Evolutionary conservation across 768 basidiomycete genomes (phyloP).

Genomic region (Naganishia friedmannii): DNA sequence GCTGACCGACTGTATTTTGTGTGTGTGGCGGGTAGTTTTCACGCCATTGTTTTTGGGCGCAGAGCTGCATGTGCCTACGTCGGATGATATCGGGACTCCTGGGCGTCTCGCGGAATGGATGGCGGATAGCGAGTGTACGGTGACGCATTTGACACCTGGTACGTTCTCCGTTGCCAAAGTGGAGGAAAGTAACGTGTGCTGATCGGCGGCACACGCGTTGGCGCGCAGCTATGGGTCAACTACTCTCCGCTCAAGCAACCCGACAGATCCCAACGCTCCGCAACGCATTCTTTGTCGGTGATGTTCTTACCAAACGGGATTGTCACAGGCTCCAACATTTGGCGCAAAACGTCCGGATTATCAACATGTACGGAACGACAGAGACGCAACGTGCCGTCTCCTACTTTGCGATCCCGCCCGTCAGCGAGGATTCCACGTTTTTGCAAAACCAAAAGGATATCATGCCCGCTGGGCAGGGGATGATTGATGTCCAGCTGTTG

Average conservation of each 20-base stretch:
- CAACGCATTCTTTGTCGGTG: slow-evolving; percentile 98
- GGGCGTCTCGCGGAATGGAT: slow-evolving; percentile 98
- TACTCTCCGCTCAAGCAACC: slow-evolving; percentile 82
- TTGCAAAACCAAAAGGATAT: slow-evolving; percentile 91
- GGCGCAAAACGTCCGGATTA: slow-evolving; percentile 84
- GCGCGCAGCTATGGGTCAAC: slow-evolving; percentile 62
- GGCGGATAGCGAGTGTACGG: slow-evolving; percentile 81
- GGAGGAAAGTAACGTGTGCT: neutral
- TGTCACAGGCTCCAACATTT: slow-evolving; percentile 89
- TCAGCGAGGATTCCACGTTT: slow-evolving; percentile 81
- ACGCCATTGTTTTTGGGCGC: slow-evolving; percentile 98
- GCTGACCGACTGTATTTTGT: slow-evolving; percentile 20
- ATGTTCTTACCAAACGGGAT: slow-evolving; percentile 95
- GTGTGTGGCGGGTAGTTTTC: slow-evolving; percentile 81
- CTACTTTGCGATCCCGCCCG: slow-evolving; percentile 86
- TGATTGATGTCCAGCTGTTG: slow-evolving; percentile 94
- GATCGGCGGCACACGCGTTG: slow-evolving; percentile 74
- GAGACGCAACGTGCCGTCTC: slow-evolving; percentile 99
- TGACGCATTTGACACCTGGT: slow-evolving; percentile 91
- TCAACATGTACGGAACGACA: slow-evolving; percentile 99
- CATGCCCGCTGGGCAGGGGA: slow-evolving; percentile 94
- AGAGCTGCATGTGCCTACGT: slow-evolving; percentile 88
- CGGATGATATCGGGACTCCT: slow-evolving; percentile 94
- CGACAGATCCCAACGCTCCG: slow-evolving; percentile 77
- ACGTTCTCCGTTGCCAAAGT: slow-evolving; percentile 19